Evolutionary conservation across 2,329 filamentous ascomycete species (phyloP), one percentile per base, ranked within the genome.

Genomic region (Aspergillus hiratsukae): DNA sequence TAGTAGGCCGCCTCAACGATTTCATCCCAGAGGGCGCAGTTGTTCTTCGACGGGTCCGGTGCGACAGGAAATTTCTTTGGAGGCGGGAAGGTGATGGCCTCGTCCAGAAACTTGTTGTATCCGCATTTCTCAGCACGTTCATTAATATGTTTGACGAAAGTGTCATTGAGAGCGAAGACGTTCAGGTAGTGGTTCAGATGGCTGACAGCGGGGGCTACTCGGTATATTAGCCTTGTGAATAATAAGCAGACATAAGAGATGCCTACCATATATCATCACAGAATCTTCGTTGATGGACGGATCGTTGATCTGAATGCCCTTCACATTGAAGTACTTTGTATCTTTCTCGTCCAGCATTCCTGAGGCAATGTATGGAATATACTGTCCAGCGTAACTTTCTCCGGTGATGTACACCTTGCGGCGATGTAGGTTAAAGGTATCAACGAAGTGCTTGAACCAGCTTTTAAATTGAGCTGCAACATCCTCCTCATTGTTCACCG

Each of bases 401-500:
- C 88, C 90, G 0, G 87, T 81, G 56, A 94, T 82, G 70, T 88
- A 93, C 9, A 91, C 81, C 61, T 88, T 88, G 64, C 82, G 84
- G 11, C 81, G 81, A 21, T 88, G 80, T 65, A 90, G 77, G n/a
- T 74, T 77, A 62, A 91, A 91, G 0, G 85, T 85, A 35, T 89
- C 78, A 56, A 90, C 76, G 61, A 91, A 91, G 71, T 89, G 88
- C 73, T 85, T 85, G 80, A 86, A 91, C 75, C 91, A 94, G 51
- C 87, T 87, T 17, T 88, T 77, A 69, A 93, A 91, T 62, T 92
- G 83, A n/a, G 76, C 72, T 0, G 87, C 87, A 1, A 88, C 79
- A 61, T 91, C 87, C 29, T 84, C 81, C 61, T 90, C 85, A 63
- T 81, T 83, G 3, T 78, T 84, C 9, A 87, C 87, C 0, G 81